These are phyloP conservation scores for Colletotrichum paranaense DNA, from an alignment of 2,329 filamentous ascomycete genomes.

Conservation along the genomic window DNA sequence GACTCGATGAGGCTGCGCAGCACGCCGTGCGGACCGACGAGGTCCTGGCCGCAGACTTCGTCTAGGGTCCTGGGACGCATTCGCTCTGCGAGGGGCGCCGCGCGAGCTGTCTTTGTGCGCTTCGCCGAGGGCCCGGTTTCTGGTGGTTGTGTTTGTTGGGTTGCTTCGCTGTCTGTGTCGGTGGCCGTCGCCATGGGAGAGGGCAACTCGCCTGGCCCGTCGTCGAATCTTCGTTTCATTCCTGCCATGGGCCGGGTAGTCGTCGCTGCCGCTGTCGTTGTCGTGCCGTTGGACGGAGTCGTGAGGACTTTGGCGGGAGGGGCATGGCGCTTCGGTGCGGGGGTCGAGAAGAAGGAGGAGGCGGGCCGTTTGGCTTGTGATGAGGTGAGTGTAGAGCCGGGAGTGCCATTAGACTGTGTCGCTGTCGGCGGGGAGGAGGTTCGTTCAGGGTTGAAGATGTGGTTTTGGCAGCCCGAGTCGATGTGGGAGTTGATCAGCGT, in stretches of 20 bases:
- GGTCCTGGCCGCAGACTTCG: slow-evolving; percentile 89
- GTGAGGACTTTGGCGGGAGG: slow-evolving; percentile 45
- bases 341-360: slow-evolving; percentile 71
- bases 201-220: slow-evolving; percentile 56
- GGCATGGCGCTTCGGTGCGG: slow-evolving; percentile 66
- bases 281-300: slow-evolving; percentile 47
- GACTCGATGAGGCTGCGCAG: slow-evolving; percentile 87
- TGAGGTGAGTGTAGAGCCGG: slow-evolving; percentile 43
- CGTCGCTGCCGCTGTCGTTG: slow-evolving; percentile 36
- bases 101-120: slow-evolving; percentile 75
- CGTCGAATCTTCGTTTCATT: slow-evolving; percentile 65
- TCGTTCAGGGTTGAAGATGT: slow-evolving; percentile 66
- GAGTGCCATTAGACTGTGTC: slow-evolving; percentile 40
- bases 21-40: slow-evolving; percentile 87
- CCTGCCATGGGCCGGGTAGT: slow-evolving; percentile 46
- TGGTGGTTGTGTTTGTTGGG: background rate
- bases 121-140: slow-evolving; percentile 62
- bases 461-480: slow-evolving; percentile 81
- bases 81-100: slow-evolving; percentile 89
- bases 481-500: slow-evolving; percentile 89
- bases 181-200: background rate
- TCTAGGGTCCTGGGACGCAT: slow-evolving; percentile 90
- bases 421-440: slow-evolving; percentile 42
- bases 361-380: slow-evolving; percentile 62
- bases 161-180: slow-evolving; percentile 23